phyloP scores from a whole-genome alignment of 148 eudicot genomes.

The Chenopodium formosanum region DNA sequence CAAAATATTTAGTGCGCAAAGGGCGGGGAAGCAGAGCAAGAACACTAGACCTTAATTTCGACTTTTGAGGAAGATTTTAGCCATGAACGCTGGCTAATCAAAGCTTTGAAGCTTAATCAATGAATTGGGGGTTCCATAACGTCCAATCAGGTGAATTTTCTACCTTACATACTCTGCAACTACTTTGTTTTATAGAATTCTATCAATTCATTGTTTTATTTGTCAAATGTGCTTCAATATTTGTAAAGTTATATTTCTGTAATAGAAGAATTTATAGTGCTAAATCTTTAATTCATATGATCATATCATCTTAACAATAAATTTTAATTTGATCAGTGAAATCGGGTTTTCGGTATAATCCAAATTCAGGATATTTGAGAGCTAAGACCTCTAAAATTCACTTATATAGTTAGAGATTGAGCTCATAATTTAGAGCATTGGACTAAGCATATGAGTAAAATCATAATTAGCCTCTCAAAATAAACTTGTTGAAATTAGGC shows the following conservation, averaged over 20 bases:
- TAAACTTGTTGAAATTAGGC: too few relatives aligned
- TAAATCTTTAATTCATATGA: background rate
- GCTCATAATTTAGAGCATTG: background rate
- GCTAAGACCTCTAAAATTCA: background rate
- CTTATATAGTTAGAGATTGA: background rate
- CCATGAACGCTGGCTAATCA: too few relatives aligned
- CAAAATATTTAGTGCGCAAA: too few relatives aligned
- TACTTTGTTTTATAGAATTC: background rate
- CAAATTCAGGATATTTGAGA: background rate
- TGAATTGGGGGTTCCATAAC: background rate
- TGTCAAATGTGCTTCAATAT: background rate
- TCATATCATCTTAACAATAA: background rate
- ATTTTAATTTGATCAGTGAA: background rate
- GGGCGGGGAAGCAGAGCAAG: too few relatives aligned
- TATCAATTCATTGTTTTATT: background rate
- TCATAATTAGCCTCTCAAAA: too few relatives aligned
- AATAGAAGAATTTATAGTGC: background rate
- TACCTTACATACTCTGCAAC: background rate
- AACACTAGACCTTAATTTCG: too few relatives aligned
- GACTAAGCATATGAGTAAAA: too few relatives aligned
- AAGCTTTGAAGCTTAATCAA: background rate
- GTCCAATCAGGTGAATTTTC: background rate
- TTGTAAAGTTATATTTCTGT: background rate
- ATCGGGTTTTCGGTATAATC: background rate
- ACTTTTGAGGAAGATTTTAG: too few relatives aligned